phyloP scores from a whole-genome alignment of 1,284 basidiomycete genomes.

The Heterobasidion occidentale region DNA sequence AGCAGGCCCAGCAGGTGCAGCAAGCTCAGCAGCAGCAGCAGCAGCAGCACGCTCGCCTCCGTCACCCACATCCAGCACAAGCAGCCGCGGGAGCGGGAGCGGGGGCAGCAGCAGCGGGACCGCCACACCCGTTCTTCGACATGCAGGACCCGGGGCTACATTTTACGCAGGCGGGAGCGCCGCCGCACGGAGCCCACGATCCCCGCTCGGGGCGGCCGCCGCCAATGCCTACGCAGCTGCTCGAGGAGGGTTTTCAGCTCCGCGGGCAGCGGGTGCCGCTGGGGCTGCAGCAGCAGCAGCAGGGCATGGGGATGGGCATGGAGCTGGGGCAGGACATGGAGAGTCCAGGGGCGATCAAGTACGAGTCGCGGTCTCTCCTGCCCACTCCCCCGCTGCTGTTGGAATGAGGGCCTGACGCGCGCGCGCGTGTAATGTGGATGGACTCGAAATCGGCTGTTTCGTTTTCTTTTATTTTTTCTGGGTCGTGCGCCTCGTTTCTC shows the following conservation, averaged over 20 bases:
- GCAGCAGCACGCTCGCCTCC: conserved; percentile 10
- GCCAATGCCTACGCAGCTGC: neutral
- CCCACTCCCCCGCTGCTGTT: conserved; percentile 14
- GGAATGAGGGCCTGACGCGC: conserved; percentile 17
- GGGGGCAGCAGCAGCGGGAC: conserved; percentile 10
- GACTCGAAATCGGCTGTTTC: neutral
- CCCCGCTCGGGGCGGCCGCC: neutral
- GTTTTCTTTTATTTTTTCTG: conserved; percentile 4
- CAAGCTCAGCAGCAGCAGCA: conserved; percentile 11
- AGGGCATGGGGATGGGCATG: neutral
- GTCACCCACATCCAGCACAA: conserved; percentile 14
- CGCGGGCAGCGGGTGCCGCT: neutral
- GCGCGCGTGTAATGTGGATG: neutral
- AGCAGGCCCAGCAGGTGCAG: conserved; percentile 15
- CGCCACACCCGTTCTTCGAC: conserved; percentile 11
- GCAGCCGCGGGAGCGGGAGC: conserved; percentile 12
- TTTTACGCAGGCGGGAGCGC: neutral
- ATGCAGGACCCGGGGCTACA: conserved; percentile 6
- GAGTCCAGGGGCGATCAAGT: conserved; percentile 10
- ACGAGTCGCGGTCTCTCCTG: conserved; percentile 5
- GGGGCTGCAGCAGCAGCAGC: conserved; percentile 9
- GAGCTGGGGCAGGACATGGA: conserved; percentile 2
- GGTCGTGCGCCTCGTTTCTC: neutral
- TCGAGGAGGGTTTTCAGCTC: neutral
- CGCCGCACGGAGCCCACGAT: neutral